Evolutionary conservation across 2,329 filamentous ascomycete species (phyloP), one percentile per base, ranked within the genome.

Genomic region (Aspergillus pseudoterreus): DNA sequence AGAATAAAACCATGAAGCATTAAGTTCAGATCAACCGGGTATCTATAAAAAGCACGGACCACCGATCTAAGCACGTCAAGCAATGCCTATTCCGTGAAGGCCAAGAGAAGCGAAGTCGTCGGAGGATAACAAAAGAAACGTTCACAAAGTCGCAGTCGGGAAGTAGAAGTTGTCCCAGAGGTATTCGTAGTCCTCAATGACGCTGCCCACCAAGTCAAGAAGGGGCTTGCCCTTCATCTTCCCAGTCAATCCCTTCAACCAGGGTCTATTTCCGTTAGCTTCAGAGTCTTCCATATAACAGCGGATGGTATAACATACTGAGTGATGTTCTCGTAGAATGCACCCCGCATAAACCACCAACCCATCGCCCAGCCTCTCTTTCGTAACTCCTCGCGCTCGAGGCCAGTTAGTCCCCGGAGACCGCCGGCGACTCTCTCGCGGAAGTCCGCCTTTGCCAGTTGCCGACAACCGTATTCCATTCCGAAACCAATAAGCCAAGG

Each of bases 151-250:
- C 22, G 82, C 79, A 1, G 83, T 86, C 15, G 83, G 79, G 71
- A 97, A 99, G 73, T 97, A 95, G 71, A 96, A 97, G 63, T 95
- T 92, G 73, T 96, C 91, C 94, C 94, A 99, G 30, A 99, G 78
- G 69, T 95, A 97, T 71, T 96, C 90, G 68, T 99, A 99, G 70
- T 99, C 94, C 68, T 96, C 91, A 57, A 97, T 73, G 43, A 99
- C 87, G 51, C 88, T 90, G 8, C 86, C 88, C 21, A 96, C 78
- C 67, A 99, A 82, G 58, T 88, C 85, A 43, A 95, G 82, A 71
- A 96, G 78, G 47, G 88, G 85, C 65, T 86, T 87, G 59, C 84
- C 77, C 65, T 78, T 85, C 58, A 96, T 80, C 63, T 85, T 87
- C 27, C 78, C 77, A 6, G 92, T 85, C 12, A 92, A 71, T 4